A percentile compares a stretch with the other conserved stretches of the same genome.
Conservation (phyloP, 2,329 filamentous ascomycete genomes). For the Aspergillus caelatus region DNA sequence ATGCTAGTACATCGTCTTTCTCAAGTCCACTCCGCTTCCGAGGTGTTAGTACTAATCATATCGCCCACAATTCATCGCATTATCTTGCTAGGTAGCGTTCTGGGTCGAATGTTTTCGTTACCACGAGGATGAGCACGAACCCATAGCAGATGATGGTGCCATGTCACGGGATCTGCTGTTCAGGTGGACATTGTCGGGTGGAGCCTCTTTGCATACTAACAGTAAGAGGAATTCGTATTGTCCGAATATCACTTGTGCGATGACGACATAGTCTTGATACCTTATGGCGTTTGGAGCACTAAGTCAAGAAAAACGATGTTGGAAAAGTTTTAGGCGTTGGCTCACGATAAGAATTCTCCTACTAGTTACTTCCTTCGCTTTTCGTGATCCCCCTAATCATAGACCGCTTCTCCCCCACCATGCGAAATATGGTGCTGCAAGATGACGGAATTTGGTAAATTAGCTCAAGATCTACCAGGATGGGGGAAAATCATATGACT, state of each 20-base stretch:
- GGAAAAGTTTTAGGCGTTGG: background rate
- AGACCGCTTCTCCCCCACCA: background rate
- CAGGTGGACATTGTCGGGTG: background rate
- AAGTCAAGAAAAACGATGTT: background rate
- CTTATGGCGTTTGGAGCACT: background rate
- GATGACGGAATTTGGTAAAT: conserved; percentile 1
- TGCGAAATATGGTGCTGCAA: background rate
- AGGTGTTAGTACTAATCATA: background rate
- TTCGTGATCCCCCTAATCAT: background rate
- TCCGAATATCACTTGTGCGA: background rate
- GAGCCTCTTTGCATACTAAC: background rate
- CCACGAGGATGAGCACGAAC: too few species aligned
- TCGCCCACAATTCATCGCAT: background rate
- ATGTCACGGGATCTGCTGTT: background rate
- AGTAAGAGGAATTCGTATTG: background rate
- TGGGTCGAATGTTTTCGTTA: background rate
- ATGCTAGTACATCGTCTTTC: too few species aligned
- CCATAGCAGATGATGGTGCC: background rate
- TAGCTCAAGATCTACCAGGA: background rate
- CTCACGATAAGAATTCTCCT: background rate
- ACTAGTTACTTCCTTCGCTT: background rate
- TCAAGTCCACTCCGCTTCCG: background rate
- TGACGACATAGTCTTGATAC: background rate
- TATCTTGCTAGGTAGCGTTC: background rate
- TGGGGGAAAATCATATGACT: background rate